Percentiles rank a stretch among this genome's conserved stretches.
phyloP scores from a whole-genome alignment of 352 stramenopile species.

The Peronospora belbahrii region DNA sequence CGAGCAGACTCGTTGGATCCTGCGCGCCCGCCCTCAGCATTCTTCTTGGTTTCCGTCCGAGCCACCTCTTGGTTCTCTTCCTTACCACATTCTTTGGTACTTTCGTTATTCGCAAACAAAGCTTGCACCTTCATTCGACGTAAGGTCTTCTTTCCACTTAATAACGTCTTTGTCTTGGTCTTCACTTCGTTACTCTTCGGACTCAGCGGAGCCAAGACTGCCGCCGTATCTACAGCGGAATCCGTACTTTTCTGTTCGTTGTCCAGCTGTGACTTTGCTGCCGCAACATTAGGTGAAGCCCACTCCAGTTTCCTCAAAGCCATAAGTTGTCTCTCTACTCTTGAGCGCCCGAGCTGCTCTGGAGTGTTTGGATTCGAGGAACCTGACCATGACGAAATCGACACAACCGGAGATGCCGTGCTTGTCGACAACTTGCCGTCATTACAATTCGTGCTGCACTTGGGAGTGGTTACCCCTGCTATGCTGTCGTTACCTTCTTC shows the following conservation, averaged over 20 bases:
- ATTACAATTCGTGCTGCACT: conserved; percentile 4
- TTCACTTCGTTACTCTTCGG: conserved; percentile 10
- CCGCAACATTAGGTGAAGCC: conserved; percentile 26
- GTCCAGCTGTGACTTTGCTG: conserved; percentile 3
- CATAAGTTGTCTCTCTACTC: conserved; percentile 30
- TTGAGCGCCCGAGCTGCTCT: conserved; percentile 30
- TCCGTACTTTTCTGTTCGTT: conserved; percentile 12
- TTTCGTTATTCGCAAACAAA: conserved; percentile 23
- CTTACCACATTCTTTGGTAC: conserved; percentile 1
- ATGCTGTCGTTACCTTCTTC: neutral
- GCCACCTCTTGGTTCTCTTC: conserved; percentile 4
- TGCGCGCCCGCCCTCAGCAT: neutral
- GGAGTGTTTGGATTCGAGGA: conserved; percentile 65
- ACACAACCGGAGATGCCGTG: conserved; percentile 59
- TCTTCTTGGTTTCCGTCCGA: conserved; percentile 1
- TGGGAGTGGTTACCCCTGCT: conserved; percentile 31
- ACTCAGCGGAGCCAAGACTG: conserved; percentile 17
- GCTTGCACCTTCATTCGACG: conserved; percentile 28
- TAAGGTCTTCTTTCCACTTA: conserved; percentile 15
- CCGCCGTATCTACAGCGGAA: conserved; percentile 15
- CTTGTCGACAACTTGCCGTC: conserved; percentile 13
- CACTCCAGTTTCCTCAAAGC: conserved; percentile 49
- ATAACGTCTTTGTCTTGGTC: neutral
- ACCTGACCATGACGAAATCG: conserved; percentile 54
- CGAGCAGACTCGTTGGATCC: conserved; percentile 9